Evolutionary conservation across 106 monocot species (phyloP), one percentile per base, ranked within the genome.

Genomic region (Dendrobium huoshanense): DNA sequence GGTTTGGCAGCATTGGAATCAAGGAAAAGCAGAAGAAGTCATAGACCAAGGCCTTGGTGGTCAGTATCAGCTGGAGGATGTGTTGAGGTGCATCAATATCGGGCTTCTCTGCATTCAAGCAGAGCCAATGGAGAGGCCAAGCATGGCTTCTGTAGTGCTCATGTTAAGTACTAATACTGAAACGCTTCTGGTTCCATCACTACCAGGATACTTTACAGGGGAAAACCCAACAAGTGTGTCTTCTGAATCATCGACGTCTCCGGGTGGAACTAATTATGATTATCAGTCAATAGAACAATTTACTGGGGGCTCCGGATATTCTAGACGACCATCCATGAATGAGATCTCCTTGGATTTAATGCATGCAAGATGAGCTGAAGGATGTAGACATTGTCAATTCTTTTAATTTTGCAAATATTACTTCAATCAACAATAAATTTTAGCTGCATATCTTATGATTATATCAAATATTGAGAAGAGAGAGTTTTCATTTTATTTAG

Each of bases 71-170:
- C 0, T 20, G 43, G n/a, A 75, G 20, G 72, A 80, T 20, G 81
- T 80, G 20, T 6, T 87, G 56, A 85, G 80, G 65, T 85, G 87
- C 49, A 77, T 89, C 16, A 84, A 87, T 22, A 58, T 89, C 13
- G 87, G 84, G 41, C 59, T 89, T 19, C 54, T 87, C 0, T 89
- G 89, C 44, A 81, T 87, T 41, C 89, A 89, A 29, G 84, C 82
- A 6, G 77, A 85, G 20, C 81, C 87, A 45, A 7, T 13, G 8
- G 78, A 87, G 5, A 77, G 87, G 48, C 89, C 87, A 7, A 82
- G 17, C 37, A 89, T 89, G 81, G 51, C 81, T 31, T 42, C 58
- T 16, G 82, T 87, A 3, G 54, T 78, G 22, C 43, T 86, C 18
- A 86, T 88, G 88, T 74, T 88, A 1, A 80, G 78, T 51, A 68